Percentiles rank a stretch among this genome's conserved stretches.
phyloP scores from a whole-genome alignment of 164 flowering plant species.

The Hamamelis virginiana region DNA sequence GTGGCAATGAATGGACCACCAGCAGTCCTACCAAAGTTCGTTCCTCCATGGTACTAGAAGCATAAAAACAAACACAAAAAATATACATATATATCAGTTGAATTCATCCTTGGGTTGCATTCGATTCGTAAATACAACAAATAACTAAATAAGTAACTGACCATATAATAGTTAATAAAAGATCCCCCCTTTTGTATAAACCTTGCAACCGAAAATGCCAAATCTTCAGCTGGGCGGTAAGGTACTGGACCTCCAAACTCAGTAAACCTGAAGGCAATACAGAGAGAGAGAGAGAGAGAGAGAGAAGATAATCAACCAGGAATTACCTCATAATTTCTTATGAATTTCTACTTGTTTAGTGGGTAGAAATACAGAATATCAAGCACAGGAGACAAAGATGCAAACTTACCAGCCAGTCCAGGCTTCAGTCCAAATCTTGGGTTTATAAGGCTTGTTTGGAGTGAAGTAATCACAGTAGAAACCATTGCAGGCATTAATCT shows the following conservation, averaged over 20 bases:
- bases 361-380: not conserved
- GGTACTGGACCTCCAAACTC: slow-evolving; percentile 95
- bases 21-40: slow-evolving; percentile 96
- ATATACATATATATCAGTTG: not conserved
- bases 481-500: slow-evolving; percentile 98
- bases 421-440: slow-evolving; percentile 99
- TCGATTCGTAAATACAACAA: not conserved
- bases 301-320: not conserved
- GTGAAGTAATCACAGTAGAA: slow-evolving; percentile 96
- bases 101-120: not conserved
- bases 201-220: slow-evolving; percentile 92
- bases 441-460: slow-evolving; percentile 89
- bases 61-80: slow-evolving; percentile 11
- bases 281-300: not conserved
- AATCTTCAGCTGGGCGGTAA: slow-evolving; percentile 83
- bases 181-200: slow-evolving; percentile 96
- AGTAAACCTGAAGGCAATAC: slow-evolving; percentile 61
- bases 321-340: not conserved
- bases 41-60: slow-evolving; percentile 95
- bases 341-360: not conserved
- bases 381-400: slow-evolving; percentile 1
- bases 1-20: slow-evolving; percentile 99
- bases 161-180: slow-evolving; percentile 95
- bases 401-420: slow-evolving; percentile 93
- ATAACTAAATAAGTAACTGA: slow-evolving; percentile 22